A percentile compares a stretch with the other conserved stretches of the same genome.
phyloP scores from a whole-genome alignment of 495 filamentous ascomycete genomes.

The Cairneyella variabilis region DNA sequence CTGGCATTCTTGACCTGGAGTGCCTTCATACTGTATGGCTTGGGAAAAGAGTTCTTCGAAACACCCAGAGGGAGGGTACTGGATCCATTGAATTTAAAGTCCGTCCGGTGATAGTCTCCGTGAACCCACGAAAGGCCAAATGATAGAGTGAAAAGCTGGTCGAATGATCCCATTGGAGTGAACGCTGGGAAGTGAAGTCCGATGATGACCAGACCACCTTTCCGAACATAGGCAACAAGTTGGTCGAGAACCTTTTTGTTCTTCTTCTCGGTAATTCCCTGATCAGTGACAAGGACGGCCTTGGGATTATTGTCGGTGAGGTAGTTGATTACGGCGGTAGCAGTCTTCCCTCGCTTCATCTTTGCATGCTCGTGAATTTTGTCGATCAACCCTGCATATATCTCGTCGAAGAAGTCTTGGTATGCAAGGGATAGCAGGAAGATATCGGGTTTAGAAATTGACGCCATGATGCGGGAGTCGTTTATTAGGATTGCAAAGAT shows the following conservation, averaged over 20 bases:
- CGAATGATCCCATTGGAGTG: constrained; percentile 1
- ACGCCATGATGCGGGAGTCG: background rate
- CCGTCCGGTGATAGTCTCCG: constrained; percentile 33
- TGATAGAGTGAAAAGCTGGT: constrained; percentile 1
- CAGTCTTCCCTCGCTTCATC: constrained; percentile 12
- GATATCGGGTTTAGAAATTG: constrained; percentile 6
- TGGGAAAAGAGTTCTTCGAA: constrained; percentile 24
- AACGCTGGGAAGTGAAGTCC: constrained; percentile 16
- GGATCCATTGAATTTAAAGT: constrained; percentile 18
- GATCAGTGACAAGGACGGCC: constrained; percentile 17
- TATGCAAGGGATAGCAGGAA: constrained; percentile 13
- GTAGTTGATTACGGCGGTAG: constrained; percentile 7
- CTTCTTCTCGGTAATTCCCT: constrained; percentile 7
- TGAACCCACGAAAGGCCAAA: constrained; percentile 37
- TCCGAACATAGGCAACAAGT: constrained; percentile 3
- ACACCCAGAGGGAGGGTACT: constrained; percentile 15
- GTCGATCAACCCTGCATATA: constrained; percentile 10
- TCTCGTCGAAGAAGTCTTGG: constrained; percentile 12
- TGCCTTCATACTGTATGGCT: constrained; percentile 41
- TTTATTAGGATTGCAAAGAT: too few species aligned
- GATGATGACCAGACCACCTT: constrained; percentile 15
- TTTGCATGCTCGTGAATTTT: constrained; percentile 1
- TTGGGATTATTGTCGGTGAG: constrained; percentile 13
- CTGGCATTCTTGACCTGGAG: constrained; percentile 34
- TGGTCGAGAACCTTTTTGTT: constrained; percentile 9